Evolutionary conservation across 768 basidiomycete species (phyloP).

Genomic region (Lactarius vividus): DNA sequence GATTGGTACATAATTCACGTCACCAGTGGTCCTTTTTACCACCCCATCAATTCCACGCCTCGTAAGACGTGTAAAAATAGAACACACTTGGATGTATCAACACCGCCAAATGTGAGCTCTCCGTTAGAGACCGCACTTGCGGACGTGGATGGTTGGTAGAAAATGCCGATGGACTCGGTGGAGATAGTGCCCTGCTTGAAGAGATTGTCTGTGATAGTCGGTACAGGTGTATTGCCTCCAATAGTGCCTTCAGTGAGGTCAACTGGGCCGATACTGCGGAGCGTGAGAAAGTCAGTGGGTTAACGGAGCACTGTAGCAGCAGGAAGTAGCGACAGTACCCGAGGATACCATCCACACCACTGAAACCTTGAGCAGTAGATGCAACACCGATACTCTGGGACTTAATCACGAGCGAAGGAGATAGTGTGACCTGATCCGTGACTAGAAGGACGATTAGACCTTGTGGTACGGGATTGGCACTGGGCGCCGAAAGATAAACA

Average conservation of each 20-base stretch:
- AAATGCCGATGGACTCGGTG: constrained; percentile 49
- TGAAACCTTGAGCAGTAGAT: constrained; percentile 30
- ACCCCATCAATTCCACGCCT: constrained; percentile 20
- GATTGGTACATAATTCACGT: constrained; percentile 40
- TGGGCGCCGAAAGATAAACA: constrained; percentile 39
- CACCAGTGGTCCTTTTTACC: constrained; percentile 33
- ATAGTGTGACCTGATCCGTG: constrained; percentile 19
- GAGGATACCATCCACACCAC: constrained; percentile 48
- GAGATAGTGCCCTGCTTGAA: constrained; percentile 47
- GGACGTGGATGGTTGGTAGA: constrained; percentile 47
- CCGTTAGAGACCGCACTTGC: constrained; percentile 42
- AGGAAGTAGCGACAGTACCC: constrained; percentile 35
- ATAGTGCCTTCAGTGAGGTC: constrained; percentile 50
- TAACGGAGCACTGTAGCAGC: background rate
- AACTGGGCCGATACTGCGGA: constrained; percentile 47
- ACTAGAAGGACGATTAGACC: background rate
- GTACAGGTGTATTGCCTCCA: constrained; percentile 38
- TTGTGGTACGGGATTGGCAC: background rate
- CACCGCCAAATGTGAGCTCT: constrained; percentile 54
- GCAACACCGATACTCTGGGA: constrained; percentile 43
- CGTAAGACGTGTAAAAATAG: constrained; percentile 8
- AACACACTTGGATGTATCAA: constrained; percentile 45
- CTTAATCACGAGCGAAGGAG: constrained; percentile 25
- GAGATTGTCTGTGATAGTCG: constrained; percentile 60
- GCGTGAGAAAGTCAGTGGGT: constrained; percentile 5